phyloP scores from a whole-genome alignment of 768 basidiomycete species.

The Auriscalpium orientale region DNA sequence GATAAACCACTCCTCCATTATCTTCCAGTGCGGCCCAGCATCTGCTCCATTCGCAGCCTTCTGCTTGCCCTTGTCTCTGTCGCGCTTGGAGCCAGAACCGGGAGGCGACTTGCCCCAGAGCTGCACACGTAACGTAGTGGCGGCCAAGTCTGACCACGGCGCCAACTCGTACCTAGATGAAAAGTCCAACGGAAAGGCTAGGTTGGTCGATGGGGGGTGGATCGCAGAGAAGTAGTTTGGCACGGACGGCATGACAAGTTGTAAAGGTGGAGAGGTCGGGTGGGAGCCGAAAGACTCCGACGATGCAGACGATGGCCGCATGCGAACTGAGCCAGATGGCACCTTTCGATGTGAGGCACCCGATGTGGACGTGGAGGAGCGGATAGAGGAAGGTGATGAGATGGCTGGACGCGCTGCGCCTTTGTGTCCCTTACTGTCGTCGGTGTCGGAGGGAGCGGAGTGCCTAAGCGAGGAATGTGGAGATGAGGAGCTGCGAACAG shows the following conservation, averaged over 20 bases:
- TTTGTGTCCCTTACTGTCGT: too few relatives aligned
- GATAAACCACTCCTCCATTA: constrained; percentile 63
- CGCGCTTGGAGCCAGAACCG: constrained; percentile 1
- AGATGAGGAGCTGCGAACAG: neutral
- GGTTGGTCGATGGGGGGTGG: constrained; percentile 81
- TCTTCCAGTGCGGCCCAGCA: constrained; percentile 43
- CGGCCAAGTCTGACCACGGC: constrained; percentile 45
- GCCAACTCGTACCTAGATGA: constrained; percentile 44
- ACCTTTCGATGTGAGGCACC: too few relatives aligned
- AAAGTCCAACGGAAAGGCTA: constrained; percentile 57
- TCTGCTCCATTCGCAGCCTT: constrained; percentile 7
- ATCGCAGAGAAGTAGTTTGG: constrained; percentile 75
- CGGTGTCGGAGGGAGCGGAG: too few relatives aligned
- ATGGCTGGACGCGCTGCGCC: too few relatives aligned
- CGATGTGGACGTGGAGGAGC: neutral
- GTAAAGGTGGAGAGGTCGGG: too few relatives aligned
- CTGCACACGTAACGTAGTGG: constrained; percentile 44
- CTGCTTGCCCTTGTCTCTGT: constrained; percentile 9
- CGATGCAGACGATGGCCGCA: neutral
- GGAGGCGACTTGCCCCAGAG: constrained; percentile 42
- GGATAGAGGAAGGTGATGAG: constrained; percentile 1
- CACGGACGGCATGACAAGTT: constrained; percentile 15
- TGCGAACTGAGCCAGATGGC: constrained; percentile 2
- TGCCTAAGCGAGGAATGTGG: too few relatives aligned
- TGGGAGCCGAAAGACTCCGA: too few relatives aligned